Evolutionary conservation across 805 yeast genomes (phyloP), one percentile per base, ranked within the genome.

Genomic region (Candida maltosa): DNA sequence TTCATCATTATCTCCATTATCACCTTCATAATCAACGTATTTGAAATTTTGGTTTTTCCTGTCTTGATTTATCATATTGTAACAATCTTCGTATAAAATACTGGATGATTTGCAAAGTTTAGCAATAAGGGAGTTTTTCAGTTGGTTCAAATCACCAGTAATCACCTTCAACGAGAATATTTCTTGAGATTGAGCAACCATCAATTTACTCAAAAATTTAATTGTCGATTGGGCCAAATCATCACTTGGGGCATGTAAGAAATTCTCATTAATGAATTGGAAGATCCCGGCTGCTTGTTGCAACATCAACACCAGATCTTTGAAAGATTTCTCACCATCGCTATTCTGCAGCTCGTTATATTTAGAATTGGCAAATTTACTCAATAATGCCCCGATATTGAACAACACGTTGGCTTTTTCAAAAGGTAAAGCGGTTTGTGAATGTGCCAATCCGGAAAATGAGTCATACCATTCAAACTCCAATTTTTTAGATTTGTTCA

Each of bases 141-240:
- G 52, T 40, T 64, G 72, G 29, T 71, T 74, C 6, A 73, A 54
- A 37, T 71, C 76, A 6, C 67, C 70, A 38, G 63, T 69, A 24
- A 87, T 52, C 6, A 78, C 75, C 44, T 78, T 82, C 49, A 80
- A 54, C 3, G 83, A 60, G 54, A 91, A 89, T 5, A 83, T 73
- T 46, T 93, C 96, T 53, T 89, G 96, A 3, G 93, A 87, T 56
- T 91, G 96, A 0, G 94, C 93, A 37, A 87, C 64, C 76, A 83
- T 78, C 36, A 89, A 56, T 44, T 72, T 73, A 11, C 70, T 55
- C 33, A 91, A 68, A 23, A 86, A 80, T 27, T 70, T 69, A 7
- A 86, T 76, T 1, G 87, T 78, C 16, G 81, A 76, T 22, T 83
- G 83, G 40, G 73, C 68, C 32, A 89, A 62, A 57, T 91, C 98